Evolutionary conservation across 1,139 yeast genomes (phyloP).

Genomic region (Pichia sp.): DNA sequence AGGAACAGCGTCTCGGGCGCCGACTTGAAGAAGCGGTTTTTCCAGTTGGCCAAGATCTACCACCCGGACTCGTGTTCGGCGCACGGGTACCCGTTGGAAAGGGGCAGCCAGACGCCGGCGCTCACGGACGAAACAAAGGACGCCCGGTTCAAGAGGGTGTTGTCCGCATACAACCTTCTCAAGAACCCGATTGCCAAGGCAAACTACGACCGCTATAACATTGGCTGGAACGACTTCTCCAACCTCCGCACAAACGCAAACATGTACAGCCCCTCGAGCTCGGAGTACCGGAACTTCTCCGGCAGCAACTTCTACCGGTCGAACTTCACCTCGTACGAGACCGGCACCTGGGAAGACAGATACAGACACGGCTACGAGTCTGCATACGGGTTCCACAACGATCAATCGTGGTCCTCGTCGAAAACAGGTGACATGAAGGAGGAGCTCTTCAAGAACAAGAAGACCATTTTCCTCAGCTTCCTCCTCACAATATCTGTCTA

Average conservation of each 20-base stretch:
- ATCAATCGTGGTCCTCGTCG: slow-evolving; percentile 32
- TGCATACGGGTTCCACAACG: slow-evolving; percentile 26
- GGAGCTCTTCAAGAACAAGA: slow-evolving; percentile 43
- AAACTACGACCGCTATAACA: slow-evolving; percentile 41
- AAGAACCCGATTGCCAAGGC: slow-evolving; percentile 49
- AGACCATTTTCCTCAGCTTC: slow-evolving; percentile 42
- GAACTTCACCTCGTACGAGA: slow-evolving; percentile 18
- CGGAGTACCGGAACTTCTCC: slow-evolving; percentile 13
- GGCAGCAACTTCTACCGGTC: slow-evolving; percentile 3
- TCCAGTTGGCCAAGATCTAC: slow-evolving; percentile 67
- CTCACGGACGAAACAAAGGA: slow-evolving; percentile 41
- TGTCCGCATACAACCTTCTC: slow-evolving; percentile 69
- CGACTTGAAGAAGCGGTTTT: slow-evolving; percentile 51
- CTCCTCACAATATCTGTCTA: slow-evolving; percentile 40
- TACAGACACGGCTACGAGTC: slow-evolving; percentile 19
- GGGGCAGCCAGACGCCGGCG: slow-evolving; percentile 8
- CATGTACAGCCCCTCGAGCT: slow-evolving; percentile 18
- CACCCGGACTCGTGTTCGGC: slow-evolving; percentile 67
- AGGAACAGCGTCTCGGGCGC: slow-evolving; percentile 20
- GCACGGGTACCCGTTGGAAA: slow-evolving; percentile 18
- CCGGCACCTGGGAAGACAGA: slow-evolving; percentile 69
- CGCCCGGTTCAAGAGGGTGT: slow-evolving; percentile 63
- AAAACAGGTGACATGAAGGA: slow-evolving; percentile 31
- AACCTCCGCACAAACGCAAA: slow-evolving; percentile 21
- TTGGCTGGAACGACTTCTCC: slow-evolving; percentile 37